Evolutionary conservation across 31 red algal genomes (phyloP).

Genomic region (Endocladia muricata): DNA sequence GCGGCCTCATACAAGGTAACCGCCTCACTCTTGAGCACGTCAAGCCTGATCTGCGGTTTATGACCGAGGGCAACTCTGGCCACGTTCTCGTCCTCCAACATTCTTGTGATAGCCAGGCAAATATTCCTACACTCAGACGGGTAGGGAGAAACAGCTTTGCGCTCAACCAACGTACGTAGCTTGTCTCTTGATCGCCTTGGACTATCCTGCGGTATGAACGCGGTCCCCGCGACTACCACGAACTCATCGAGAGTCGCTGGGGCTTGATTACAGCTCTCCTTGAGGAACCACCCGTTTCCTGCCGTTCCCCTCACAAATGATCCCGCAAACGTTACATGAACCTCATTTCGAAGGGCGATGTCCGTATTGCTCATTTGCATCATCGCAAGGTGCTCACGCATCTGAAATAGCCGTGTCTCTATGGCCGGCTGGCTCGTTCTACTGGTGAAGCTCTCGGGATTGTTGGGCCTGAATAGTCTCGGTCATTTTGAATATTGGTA

Average conservation of each 20-base stretch:
- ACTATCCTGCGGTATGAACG: conserved; percentile 27
- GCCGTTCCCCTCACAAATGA: conserved; percentile 6
- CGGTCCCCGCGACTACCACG: neutral
- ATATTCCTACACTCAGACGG: conserved; percentile 34
- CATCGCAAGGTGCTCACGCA: no score
- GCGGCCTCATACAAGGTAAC: conserved; percentile 7
- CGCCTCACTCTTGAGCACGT: conserved; percentile 21
- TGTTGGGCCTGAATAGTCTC: no score
- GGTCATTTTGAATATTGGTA: no score
- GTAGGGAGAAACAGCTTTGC: conserved; percentile 2
- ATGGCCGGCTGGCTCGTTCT: no score
- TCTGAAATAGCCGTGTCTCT: no score
- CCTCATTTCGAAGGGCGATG: neutral
- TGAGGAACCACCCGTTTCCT: conserved; percentile 17
- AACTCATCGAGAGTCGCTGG: conserved; percentile 9
- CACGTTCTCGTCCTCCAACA: conserved; percentile 17
- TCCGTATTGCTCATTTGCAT: no score
- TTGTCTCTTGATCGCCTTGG: conserved; percentile 8
- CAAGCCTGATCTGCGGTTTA: conserved; percentile 14
- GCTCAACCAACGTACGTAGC: neutral
- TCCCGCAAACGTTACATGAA: neutral
- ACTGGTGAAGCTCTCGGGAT: no score
- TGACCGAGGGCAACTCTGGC: conserved; percentile 26
- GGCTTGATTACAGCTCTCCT: neutral
- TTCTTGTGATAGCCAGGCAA: conserved; percentile 15